phyloP scores from a whole-genome alignment of 2,329 filamentous ascomycete genomes.

The Ophiocordyceps camponoti-saundersi region DNA sequence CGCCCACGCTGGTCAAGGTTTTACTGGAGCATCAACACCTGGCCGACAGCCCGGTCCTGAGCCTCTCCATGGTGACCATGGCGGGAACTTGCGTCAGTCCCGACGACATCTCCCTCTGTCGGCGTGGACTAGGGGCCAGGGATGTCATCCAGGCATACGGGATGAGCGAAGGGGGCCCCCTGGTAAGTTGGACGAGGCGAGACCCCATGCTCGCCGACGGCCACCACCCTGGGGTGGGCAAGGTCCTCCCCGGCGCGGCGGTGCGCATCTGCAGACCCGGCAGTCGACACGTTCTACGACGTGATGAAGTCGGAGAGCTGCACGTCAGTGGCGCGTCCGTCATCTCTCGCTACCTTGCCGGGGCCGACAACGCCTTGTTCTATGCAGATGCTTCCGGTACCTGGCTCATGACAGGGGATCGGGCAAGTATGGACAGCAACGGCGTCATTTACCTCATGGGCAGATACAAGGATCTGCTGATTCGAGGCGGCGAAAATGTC shows the following conservation, averaged over 20 bases:
- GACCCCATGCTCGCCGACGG: constrained; percentile 13
- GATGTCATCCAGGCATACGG: constrained; percentile 22
- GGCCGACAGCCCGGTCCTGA: constrained; percentile 9
- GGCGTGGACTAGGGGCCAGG: constrained; percentile 12
- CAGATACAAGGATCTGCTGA: constrained; percentile 27
- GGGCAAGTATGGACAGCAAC: constrained; percentile 18
- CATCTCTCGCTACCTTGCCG: constrained; percentile 16
- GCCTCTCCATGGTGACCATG: constrained; percentile 16
- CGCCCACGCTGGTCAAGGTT: constrained; percentile 18
- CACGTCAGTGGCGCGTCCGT: constrained; percentile 20
- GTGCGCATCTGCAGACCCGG: constrained; percentile 18
- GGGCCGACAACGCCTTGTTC: constrained; percentile 11
- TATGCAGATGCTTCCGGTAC: constrained; percentile 15
- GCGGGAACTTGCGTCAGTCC: constrained; percentile 14
- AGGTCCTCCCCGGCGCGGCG: constrained; percentile 20
- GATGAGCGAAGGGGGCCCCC: constrained; percentile 26
- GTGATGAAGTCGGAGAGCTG: constrained; percentile 20
- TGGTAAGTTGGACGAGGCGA: constrained; percentile 20
- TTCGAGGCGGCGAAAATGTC: constrained; percentile 27
- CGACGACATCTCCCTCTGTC: constrained; percentile 16
- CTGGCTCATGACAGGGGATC: constrained; percentile 24
- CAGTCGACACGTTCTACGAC: constrained; percentile 10
- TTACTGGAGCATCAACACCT: constrained; percentile 13
- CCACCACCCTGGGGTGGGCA: constrained; percentile 23
- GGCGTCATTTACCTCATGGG: constrained; percentile 21